A percentile compares a stretch with the other conserved stretches of the same genome.
Evolutionary conservation across 2,329 filamentous ascomycete genomes (phyloP).

Genomic region (Aspergillus quadricinctus): DNA sequence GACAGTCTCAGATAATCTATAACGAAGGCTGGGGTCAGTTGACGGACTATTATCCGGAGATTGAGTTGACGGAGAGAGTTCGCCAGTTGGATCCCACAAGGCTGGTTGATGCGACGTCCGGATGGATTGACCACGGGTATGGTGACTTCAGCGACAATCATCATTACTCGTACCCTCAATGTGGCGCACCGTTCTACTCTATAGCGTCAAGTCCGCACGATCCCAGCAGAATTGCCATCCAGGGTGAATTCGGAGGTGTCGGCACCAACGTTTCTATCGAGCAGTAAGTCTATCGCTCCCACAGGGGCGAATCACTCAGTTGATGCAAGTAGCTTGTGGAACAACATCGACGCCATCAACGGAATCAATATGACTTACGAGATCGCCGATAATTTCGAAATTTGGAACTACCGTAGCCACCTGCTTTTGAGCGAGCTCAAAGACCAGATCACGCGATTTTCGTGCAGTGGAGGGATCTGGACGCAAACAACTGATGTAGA

Average conservation of each 20-base stretch:
- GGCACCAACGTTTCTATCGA: constrained; percentile 61
- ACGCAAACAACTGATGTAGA: constrained; percentile 73
- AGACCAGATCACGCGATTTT: constrained; percentile 50
- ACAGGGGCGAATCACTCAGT: background rate
- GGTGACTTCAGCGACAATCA: constrained; percentile 68
- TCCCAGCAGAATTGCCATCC: constrained; percentile 58
- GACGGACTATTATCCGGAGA: constrained; percentile 50
- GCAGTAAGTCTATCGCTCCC: constrained; percentile 43
- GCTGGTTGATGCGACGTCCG: constrained; percentile 59
- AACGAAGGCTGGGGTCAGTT: constrained; percentile 70
- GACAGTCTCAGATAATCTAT: constrained; percentile 55
- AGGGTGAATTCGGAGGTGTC: constrained; percentile 68
- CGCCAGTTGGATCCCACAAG: constrained; percentile 58
- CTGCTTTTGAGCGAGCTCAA: constrained; percentile 45
- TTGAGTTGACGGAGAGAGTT: constrained; percentile 52
- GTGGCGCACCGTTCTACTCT: constrained; percentile 65
- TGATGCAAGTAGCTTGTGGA: constrained; percentile 55
- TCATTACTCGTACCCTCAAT: constrained; percentile 68
- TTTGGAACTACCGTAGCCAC: constrained; percentile 64
- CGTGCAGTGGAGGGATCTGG: constrained; percentile 66
- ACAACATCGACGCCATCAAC: constrained; percentile 55
- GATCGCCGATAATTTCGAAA: constrained; percentile 52
- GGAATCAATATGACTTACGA: constrained; percentile 65
- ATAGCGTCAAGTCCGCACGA: constrained; percentile 54
- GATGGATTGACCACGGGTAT: constrained; percentile 65